These are phyloP conservation scores for Pluteus cervinus DNA, from an alignment of 768 basidiomycete species.

Conservation along the genomic window DNA sequence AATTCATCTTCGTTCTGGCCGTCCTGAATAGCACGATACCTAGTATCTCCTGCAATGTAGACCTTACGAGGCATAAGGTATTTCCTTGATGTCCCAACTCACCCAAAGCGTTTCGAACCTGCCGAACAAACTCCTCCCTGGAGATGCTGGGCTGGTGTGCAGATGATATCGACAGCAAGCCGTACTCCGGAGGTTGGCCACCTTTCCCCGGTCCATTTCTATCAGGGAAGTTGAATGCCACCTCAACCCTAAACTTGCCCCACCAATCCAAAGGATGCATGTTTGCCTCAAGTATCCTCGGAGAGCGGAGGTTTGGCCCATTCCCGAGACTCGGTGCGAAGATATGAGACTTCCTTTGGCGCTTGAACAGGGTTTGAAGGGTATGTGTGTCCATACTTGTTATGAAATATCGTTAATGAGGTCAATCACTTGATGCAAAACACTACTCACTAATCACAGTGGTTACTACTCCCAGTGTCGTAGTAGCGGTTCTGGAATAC, in stretches of 20 bases:
- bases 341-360: conserved; percentile 37
- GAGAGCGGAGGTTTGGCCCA: conserved; percentile 29
- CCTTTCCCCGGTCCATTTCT: no score
- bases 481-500: not conserved
- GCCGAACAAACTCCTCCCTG: conserved; percentile 44
- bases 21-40: conserved; percentile 41
- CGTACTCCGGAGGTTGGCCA: no score
- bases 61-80: no score
- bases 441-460: conserved; percentile 43
- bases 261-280: conserved; percentile 63
- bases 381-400: conserved; percentile 44
- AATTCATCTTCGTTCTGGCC: conserved; percentile 45
- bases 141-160: conserved; percentile 63
- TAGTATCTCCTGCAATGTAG: conserved; percentile 71
- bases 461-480: conserved; percentile 30
- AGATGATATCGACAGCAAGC: conserved; percentile 40
- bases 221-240: no score
- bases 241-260: conserved; percentile 39
- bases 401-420: no score
- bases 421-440: no score
- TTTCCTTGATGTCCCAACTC: conserved; percentile 58
- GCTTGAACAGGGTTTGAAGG: conserved; percentile 28
- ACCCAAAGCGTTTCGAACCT: conserved; percentile 58
- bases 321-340: conserved; percentile 60
- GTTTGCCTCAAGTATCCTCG: conserved; percentile 32